Evolutionary conservation across 495 filamentous ascomycete species (phyloP).

Genomic region (Tricharina praecox): DNA sequence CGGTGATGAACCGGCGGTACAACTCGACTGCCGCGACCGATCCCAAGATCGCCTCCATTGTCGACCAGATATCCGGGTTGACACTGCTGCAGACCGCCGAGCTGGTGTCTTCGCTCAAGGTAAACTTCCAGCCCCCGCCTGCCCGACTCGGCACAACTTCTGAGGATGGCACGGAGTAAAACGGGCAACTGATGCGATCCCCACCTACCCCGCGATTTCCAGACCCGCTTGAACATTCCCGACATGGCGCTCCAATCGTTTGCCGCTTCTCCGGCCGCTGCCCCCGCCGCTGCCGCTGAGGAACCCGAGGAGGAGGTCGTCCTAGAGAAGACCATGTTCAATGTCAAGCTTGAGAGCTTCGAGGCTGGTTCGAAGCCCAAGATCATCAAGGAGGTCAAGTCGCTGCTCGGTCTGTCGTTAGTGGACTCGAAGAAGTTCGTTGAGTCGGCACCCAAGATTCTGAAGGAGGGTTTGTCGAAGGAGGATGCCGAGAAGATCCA

Average conservation of each 20-base stretch:
- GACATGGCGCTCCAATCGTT: slow-evolving; percentile 87
- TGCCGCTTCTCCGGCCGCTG: slow-evolving; percentile 41
- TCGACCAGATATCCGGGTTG: slow-evolving; percentile 96
- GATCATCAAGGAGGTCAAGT: slow-evolving; percentile 99
- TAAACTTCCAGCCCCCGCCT: slow-evolving; percentile 19
- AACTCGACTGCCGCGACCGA: slow-evolving; percentile 54
- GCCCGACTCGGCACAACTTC: not conserved
- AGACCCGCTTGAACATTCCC: slow-evolving; percentile 94
- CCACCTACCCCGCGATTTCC: slow-evolving; percentile 3
- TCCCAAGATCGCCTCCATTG: slow-evolving; percentile 81
- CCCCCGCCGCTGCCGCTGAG: slow-evolving; percentile 49
- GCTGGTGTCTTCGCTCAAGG: slow-evolving; percentile 83
- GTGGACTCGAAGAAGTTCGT: slow-evolving; percentile 99
- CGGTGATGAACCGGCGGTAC: slow-evolving; percentile 45
- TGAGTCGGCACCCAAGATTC: slow-evolving; percentile 86
- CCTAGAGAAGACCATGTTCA: slow-evolving; percentile 94
- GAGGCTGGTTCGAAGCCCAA: slow-evolving; percentile 84
- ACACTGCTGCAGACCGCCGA: slow-evolving; percentile 94
- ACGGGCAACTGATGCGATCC: not conserved
- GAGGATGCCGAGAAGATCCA: slow-evolving; percentile 98
- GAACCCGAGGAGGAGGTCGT: slow-evolving; percentile 70
- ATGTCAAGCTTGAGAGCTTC: slow-evolving; percentile 75
- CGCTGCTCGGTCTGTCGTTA: slow-evolving; percentile 79
- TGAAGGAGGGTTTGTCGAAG: slow-evolving; percentile 97
- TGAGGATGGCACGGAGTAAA: not conserved